phyloP scores from a whole-genome alignment of 257 asterid genomes.

The Sherardia arvensis region DNA sequence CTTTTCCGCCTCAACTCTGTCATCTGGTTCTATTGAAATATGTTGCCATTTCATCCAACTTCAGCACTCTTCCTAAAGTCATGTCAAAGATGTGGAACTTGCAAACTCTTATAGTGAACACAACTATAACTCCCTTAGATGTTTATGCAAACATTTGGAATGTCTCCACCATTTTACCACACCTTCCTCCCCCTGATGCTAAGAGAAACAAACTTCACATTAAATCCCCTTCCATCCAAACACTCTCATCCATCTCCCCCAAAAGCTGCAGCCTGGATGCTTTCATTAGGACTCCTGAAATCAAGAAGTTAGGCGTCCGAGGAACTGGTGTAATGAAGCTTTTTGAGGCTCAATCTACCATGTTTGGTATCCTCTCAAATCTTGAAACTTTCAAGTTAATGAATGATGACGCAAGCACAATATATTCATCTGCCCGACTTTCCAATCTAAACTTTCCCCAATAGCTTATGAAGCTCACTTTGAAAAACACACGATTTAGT shows the following conservation, averaged over 20 bases:
- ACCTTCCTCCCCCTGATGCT: not conserved
- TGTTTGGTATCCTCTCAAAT: slow-evolving; percentile 7
- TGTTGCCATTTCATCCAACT: slow-evolving; percentile 16
- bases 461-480: not conserved
- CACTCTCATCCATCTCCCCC: slow-evolving; percentile 12
- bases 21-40: not conserved
- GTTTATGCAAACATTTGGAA: slow-evolving; percentile 32
- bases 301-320: slow-evolving; percentile 16
- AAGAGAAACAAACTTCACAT: not conserved
- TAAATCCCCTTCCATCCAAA: not conserved
- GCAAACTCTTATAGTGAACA: slow-evolving; percentile 16
- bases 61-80: slow-evolving; percentile 1
- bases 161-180: slow-evolving; percentile 10
- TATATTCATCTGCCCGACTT: not conserved
- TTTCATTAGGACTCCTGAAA: not conserved
- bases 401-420: no score
- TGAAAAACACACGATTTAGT: not conserved
- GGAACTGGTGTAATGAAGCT: slow-evolving; percentile 2
- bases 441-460: not conserved
- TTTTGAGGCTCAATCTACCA: slow-evolving; percentile 2
- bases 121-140: slow-evolving; percentile 8
- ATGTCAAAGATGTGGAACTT: slow-evolving; percentile 15
- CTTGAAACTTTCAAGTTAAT: not conserved
- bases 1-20: not conserved
- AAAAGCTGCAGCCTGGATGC: slow-evolving; percentile 11